Base-by-base conservation (phyloP, 257 asterid species). In the Jacaranda copaia region DNA sequence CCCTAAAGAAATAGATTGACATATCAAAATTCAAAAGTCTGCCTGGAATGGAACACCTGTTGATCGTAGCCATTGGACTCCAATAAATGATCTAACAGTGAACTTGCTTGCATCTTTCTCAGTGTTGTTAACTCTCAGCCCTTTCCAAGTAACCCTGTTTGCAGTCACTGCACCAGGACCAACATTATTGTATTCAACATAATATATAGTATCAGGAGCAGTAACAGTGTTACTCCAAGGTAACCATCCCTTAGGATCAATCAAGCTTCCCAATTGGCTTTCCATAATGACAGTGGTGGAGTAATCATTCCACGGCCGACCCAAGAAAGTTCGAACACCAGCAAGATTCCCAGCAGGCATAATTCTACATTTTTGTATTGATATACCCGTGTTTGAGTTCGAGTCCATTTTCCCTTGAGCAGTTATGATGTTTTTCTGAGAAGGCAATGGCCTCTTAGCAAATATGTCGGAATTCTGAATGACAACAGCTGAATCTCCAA, bases 291-390 rank as follows among this genome's bases (percentile, higher is more conserved):
- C 60, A 5, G 81, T 81, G 42, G 86, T 70, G 8, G 86, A 81
- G 73, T 73, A 83, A 51, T 68, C 39, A 60, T 69, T 72, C 89
- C 84, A 79, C 2, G 89, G 89, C 13, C 84, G 80, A 5, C 89
- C 88, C 45, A 83, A 39, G 59, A 61, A 73, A 0, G 77, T 64
- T 13, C 46, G 45, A 5, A 72, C 42, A 3, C 76, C 83, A 0
- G 70, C 51, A 0, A 83, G 77, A 16, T 79, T 63, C 46, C 78
- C 77, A 10, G 84, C 78, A 9, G 86, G 69, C 20, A 39, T 20
- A 18, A 86, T 60, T 0, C 20, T 19, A 19, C 81, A 81, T 11
- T 76, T 81, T 3, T 86, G 89, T 76, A 86, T 83, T 0, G 86
- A 79, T n/a, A 76, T 81, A 20, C 88, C 89, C 0, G 84, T 83